Percentiles rank a stretch among this genome's conserved stretches.
Evolutionary conservation across 2,329 filamentous ascomycete species (phyloP).

Genomic region (Clarireedia hainanense): DNA sequence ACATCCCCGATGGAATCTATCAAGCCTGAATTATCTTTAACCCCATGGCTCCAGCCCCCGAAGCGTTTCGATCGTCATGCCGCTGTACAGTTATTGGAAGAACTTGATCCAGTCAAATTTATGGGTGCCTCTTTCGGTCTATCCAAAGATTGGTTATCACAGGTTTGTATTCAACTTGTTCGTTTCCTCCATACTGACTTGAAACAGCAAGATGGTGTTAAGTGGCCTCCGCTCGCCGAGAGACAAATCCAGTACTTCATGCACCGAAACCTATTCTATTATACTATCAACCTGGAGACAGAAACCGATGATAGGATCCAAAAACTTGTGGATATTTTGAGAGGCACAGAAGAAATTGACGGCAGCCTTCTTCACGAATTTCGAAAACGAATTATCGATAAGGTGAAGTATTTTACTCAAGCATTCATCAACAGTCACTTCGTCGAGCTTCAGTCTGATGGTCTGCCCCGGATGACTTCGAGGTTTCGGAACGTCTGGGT

Average conservation of each 20-base stretch:
- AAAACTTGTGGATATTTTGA: not conserved
- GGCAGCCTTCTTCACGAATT: not conserved
- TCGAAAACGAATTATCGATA: slow-evolving; percentile 1
- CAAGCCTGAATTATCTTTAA: slow-evolving; percentile 2
- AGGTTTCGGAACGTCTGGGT: slow-evolving; percentile 7
- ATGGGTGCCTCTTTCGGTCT: not conserved
- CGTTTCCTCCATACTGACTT: not conserved
- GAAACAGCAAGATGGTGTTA: not conserved
- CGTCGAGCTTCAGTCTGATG: slow-evolving; percentile 2
- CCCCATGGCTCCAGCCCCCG: slow-evolving; percentile 6
- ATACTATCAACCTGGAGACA: not conserved
- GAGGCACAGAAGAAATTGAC: not conserved
- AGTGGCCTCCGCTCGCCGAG: slow-evolving; percentile 4
- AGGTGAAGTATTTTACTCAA: slow-evolving; percentile 4
- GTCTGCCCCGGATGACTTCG: slow-evolving; percentile 1
- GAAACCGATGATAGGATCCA: slow-evolving; percentile 4
- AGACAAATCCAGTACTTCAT: slow-evolving; percentile 7
- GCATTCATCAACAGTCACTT: slow-evolving; percentile 6
- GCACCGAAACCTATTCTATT: slow-evolving; percentile 6
- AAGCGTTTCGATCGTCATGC: slow-evolving; percentile 7
- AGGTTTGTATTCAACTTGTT: not conserved
- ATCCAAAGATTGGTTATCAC: slow-evolving; percentile 5
- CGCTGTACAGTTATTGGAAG: slow-evolving; percentile 1
- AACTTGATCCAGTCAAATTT: slow-evolving; percentile 1
- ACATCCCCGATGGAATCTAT: slow-evolving; percentile 3